Evolutionary conservation across 106 monocot species (phyloP), one percentile per base, ranked within the genome.

Genomic region (Dendrobium nobile): DNA sequence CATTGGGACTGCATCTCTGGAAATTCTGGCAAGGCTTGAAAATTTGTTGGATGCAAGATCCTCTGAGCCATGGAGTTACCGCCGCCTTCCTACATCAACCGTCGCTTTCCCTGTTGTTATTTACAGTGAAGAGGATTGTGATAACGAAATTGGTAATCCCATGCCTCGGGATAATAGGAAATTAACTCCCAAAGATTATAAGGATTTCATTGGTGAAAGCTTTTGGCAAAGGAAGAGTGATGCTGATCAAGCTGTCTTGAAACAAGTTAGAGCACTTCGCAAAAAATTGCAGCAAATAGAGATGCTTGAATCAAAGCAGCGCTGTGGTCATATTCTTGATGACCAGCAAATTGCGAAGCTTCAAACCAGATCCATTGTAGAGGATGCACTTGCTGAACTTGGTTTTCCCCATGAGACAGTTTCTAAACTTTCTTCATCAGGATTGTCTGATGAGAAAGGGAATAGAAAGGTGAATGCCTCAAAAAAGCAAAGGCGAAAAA

Each of bases 241-340:
- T 61, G 78, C 85, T 26, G 91, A 93, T 15, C 85, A 89, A 85
- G 84, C 80, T 59, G 83, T 85, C 24, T 83, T 54, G 10, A 99
- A 99, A 84, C 91, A 95, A 91, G 88, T 99, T 17, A 92, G 99
- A 86, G 93, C 93, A 43, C 68, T 95, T 51, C 81, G 87, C 67
- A 99, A 99, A 80, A 99, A 99, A 55, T 85, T 99, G 75, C 99
- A 99, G 84, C 99, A 99, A 67, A 95, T 99, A 75, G 99, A 99
- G 82, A 93, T 93, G 80, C 95, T 99, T 83, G 99, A 99, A 86
- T 75, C 54, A 4, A 99, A 90, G 79, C 85, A 85, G 77, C 83
- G 75, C 11, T 80, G 64, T 75, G 95, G 95, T 75, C 90, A 87
- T 75, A 27, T 65, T 80, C 99, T 99, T 77, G 99, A 99, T 91